Percentiles rank a stretch among this genome's conserved stretches.
Evolutionary conservation across 768 basidiomycete species (phyloP).

Genomic region (Pluteus cervinus): DNA sequence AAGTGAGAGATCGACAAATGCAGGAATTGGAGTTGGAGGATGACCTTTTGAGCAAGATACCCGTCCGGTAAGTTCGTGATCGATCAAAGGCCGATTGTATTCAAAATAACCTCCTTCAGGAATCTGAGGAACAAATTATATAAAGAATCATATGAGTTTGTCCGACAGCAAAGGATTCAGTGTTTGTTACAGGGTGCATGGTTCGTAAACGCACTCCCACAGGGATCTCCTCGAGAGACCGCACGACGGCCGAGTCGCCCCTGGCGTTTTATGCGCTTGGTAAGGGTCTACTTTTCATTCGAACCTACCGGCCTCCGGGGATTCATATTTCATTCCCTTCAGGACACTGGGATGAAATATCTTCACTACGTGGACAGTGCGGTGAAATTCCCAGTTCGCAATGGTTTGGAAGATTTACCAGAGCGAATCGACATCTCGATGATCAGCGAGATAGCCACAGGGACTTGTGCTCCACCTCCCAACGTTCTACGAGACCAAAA

Average conservation of each 20-base stretch:
- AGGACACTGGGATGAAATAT: slow-evolving; percentile 77
- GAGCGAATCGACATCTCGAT: slow-evolving; percentile 78
- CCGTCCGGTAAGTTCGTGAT: slow-evolving; percentile 60
- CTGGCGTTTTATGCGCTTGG: slow-evolving; percentile 87
- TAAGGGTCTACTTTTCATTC: slow-evolving; percentile 22
- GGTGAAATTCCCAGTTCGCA: slow-evolving; percentile 72
- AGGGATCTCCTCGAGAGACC: slow-evolving; percentile 43
- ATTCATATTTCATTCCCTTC: slow-evolving; percentile 6
- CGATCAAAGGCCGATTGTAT: slow-evolving; percentile 3
- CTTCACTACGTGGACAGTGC: slow-evolving; percentile 84
- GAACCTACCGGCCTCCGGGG: neutral
- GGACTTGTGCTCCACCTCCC: slow-evolving; percentile 65
- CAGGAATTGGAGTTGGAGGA: slow-evolving; percentile 86
- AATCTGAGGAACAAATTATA: slow-evolving; percentile 81
- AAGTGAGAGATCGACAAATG: slow-evolving; percentile 86
- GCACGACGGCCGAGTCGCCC: slow-evolving; percentile 54
- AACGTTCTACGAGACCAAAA: slow-evolving; percentile 56
- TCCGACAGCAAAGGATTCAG: slow-evolving; percentile 82
- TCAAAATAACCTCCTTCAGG: slow-evolving; percentile 29
- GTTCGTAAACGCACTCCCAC: slow-evolving; percentile 78
- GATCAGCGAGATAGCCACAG: slow-evolving; percentile 76
- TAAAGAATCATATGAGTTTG: slow-evolving; percentile 88
- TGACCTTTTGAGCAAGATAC: slow-evolving; percentile 78
- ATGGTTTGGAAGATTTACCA: slow-evolving; percentile 81
- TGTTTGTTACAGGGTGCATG: slow-evolving; percentile 87